These are phyloP conservation scores for Globisporangium irregulare DNA, from an alignment of 352 stramenopile genomes.

Conservation along the genomic window DNA sequence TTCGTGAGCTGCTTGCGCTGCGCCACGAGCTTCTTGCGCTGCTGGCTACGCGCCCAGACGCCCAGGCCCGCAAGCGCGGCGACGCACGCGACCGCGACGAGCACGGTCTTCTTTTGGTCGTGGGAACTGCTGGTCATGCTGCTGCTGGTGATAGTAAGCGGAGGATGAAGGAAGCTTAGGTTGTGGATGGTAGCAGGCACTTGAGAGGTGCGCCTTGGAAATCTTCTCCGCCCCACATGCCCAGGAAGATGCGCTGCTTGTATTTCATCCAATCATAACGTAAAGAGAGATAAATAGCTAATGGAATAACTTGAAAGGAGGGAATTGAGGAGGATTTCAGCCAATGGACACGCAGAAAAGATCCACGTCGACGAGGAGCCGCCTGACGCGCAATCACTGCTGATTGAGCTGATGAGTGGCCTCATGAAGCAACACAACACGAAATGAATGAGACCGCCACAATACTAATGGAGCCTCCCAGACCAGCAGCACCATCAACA, in stretches of 20 bases:
- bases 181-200: neutral
- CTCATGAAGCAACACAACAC: neutral
- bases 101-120: conserved; percentile 56
- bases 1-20: conserved; percentile 56
- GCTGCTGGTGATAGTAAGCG: neutral
- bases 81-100: conserved; percentile 49
- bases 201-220: neutral
- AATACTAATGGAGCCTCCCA: neutral
- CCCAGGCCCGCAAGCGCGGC: conserved; percentile 45
- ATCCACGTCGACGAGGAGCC: conserved; percentile 12
- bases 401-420: conserved; percentile 3
- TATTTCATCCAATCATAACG: conserved; percentile 23
- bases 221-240: neutral
- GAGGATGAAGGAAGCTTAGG: conserved; percentile 5
- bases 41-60: conserved; percentile 46
- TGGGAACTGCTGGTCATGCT: conserved; percentile 13
- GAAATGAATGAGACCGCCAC: neutral
- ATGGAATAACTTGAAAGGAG: neutral
- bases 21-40: conserved; percentile 36
- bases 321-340: neutral
- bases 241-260: neutral
- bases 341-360: conserved; percentile 1
- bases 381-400: conserved; percentile 8
- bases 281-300: neutral
- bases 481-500: conserved; percentile 7